These are phyloP conservation scores for Yamadazyma mexicana DNA, from an alignment of 1,139 yeast genomes.

Conservation along the genomic window DNA sequence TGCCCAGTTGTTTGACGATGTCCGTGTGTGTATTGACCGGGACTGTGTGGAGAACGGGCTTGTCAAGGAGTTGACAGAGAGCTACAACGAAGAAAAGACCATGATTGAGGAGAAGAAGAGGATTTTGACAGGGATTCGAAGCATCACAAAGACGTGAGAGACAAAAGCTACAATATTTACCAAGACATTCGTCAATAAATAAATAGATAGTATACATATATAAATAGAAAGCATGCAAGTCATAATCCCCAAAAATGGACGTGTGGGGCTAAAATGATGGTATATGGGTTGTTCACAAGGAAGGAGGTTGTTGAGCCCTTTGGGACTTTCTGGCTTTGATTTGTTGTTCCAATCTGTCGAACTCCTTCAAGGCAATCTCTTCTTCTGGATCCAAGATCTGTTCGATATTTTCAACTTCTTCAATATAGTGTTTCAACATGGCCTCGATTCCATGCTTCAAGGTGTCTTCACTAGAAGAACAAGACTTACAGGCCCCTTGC, in stretches of 20 bases:
- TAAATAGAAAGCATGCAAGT: slow-evolving; percentile 5
- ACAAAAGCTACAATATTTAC: too few relatives aligned
- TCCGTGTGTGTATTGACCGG: slow-evolving; percentile 34
- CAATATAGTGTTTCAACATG: slow-evolving; percentile 83
- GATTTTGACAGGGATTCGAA: slow-evolving; percentile 17
- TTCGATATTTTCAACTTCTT: slow-evolving; percentile 74
- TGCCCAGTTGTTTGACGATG: slow-evolving; percentile 31
- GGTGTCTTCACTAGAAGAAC: slow-evolving; percentile 76
- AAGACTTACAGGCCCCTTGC: slow-evolving; percentile 82
- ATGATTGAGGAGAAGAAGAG: slow-evolving; percentile 19
- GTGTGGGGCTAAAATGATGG: too few relatives aligned
- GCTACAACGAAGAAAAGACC: slow-evolving; percentile 23
- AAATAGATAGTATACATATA: slow-evolving; percentile 8
- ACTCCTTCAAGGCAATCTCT: slow-evolving; percentile 61
- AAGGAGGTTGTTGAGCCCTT: slow-evolving; percentile 23
- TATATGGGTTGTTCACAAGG: slow-evolving; percentile 21
- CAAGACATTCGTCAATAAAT: slow-evolving; percentile 3
- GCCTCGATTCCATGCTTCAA: slow-evolving; percentile 79
- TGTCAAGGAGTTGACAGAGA: slow-evolving; percentile 30
- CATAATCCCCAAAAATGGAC: too few relatives aligned
- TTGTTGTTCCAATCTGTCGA: slow-evolving; percentile 61
- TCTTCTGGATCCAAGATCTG: slow-evolving; percentile 57
- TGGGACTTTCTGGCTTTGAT: slow-evolving; percentile 21
- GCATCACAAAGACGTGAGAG: not conserved
- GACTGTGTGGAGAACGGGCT: slow-evolving; percentile 43